These are phyloP conservation scores for Plasmopara muralis DNA, from an alignment of 352 stramenopile species.

Conservation along the genomic window DNA sequence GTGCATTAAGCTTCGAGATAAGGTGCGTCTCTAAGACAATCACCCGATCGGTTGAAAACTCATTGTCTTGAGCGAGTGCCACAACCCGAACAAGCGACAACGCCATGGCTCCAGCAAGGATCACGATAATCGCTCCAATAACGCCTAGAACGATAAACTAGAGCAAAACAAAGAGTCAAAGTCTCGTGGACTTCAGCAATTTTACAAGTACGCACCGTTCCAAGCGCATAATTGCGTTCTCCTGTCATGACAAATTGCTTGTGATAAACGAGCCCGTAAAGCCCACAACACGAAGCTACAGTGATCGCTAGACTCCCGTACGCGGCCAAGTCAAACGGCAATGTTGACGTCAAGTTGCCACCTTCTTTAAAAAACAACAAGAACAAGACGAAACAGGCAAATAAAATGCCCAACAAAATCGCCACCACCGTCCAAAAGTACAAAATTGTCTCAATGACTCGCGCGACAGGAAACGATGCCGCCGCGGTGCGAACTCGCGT, in stretches of 20 bases:
- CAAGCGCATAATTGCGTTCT: slow-evolving; percentile 49
- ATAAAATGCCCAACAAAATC: slow-evolving; percentile 38
- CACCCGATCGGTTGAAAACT: slow-evolving; percentile 33
- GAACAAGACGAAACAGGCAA: slow-evolving; percentile 52
- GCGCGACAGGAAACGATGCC: slow-evolving; percentile 17
- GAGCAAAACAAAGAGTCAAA: background rate
- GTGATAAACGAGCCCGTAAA: slow-evolving; percentile 52
- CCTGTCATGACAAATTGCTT: slow-evolving; percentile 44
- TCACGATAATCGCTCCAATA: slow-evolving; percentile 32
- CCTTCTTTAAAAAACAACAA: slow-evolving; percentile 57
- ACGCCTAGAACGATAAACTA: slow-evolving; percentile 48
- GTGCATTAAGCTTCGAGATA: slow-evolving; percentile 32
- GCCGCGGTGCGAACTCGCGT: slow-evolving; percentile 7
- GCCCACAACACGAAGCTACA: slow-evolving; percentile 33
- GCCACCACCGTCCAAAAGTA: slow-evolving; percentile 53
- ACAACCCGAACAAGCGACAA: slow-evolving; percentile 38
- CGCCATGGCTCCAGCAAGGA: slow-evolving; percentile 41
- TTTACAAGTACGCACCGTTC: slow-evolving; percentile 24
- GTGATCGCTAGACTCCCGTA: slow-evolving; percentile 39
- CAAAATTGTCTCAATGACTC: slow-evolving; percentile 33
- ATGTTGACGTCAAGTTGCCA: slow-evolving; percentile 36
- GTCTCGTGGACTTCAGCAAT: background rate
- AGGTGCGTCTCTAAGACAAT: slow-evolving; percentile 40
- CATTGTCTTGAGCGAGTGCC: slow-evolving; percentile 21
- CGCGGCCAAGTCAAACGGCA: slow-evolving; percentile 46